Percentiles rank a stretch among this genome's conserved stretches.
Evolutionary conservation across 495 filamentous ascomycete genomes (phyloP).

Genomic region (Articulospora tetracladia): DNA sequence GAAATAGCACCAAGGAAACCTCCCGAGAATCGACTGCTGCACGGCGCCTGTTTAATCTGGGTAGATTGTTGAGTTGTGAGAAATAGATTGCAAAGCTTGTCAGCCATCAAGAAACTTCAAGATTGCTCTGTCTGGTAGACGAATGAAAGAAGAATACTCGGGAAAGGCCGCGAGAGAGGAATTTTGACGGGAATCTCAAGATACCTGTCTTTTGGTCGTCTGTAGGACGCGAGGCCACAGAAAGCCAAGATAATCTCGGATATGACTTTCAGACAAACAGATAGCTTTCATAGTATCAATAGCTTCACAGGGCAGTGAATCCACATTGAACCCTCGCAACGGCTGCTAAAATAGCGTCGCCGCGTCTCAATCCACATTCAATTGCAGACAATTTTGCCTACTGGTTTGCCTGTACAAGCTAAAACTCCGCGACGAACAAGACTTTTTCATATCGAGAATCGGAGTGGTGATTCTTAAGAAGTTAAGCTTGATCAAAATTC

Average conservation of each 20-base stretch:
- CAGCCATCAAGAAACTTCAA: not conserved
- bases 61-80: not conserved
- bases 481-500: not conserved
- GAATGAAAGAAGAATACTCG: not conserved
- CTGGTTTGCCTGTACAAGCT: not conserved
- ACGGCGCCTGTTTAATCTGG: not conserved
- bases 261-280: not conserved
- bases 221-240: not conserved
- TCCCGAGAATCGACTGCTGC: not conserved
- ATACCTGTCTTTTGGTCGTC: not conserved
- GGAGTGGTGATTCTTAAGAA: not conserved
- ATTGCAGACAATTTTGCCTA: not conserved
- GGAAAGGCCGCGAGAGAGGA: not conserved
- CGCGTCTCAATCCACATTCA: not conserved
- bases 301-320: not conserved
- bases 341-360: not conserved
- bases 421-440: not conserved
- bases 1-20: not conserved
- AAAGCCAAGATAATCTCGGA: not conserved
- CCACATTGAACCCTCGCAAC: not conserved
- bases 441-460: not conserved
- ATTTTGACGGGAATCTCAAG: not conserved
- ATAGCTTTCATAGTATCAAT: not conserved
- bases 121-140: not conserved
- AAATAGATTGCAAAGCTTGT: not conserved